A percentile compares a stretch with the other conserved stretches of the same genome.
Evolutionary conservation across 768 basidiomycete species (phyloP).

Genomic region (Stropharia rugosoannulata): DNA sequence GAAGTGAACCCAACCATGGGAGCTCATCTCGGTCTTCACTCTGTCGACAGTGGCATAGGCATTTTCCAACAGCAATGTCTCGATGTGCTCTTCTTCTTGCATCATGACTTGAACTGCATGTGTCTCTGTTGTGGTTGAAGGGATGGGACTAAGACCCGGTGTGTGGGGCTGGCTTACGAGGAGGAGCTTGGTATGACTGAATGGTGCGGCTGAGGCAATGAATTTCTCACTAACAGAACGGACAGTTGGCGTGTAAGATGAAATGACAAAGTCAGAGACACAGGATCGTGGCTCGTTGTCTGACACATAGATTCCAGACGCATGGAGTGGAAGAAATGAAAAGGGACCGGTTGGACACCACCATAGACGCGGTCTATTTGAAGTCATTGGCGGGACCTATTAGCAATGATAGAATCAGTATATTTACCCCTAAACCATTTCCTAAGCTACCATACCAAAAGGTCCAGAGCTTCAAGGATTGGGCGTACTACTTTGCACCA

Average conservation of each 20-base stretch:
- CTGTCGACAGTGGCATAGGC: slow-evolving; percentile 6
- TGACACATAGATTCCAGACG: slow-evolving; percentile 16
- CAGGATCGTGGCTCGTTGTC: not conserved
- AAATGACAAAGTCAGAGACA: slow-evolving; percentile 16
- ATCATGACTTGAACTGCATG: not conserved
- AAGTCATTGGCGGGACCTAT: too few species aligned
- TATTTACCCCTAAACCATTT: too few species aligned
- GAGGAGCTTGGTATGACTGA: not conserved
- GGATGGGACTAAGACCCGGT: slow-evolving; percentile 1
- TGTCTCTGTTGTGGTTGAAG: slow-evolving; percentile 1
- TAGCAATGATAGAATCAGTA: too few species aligned
- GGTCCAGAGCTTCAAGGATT: not conserved
- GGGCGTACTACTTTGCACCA: not conserved
- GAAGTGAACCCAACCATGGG: slow-evolving; percentile 27
- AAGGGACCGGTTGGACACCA: slow-evolving; percentile 20
- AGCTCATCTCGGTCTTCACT: slow-evolving; percentile 4
- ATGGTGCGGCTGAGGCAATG: not conserved
- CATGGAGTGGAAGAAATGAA: slow-evolving; percentile 20
- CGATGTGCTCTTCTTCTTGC: not conserved
- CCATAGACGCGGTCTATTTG: too few species aligned
- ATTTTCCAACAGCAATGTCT: slow-evolving; percentile 1
- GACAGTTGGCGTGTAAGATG: slow-evolving; percentile 23
- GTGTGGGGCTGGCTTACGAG: slow-evolving; percentile 12
- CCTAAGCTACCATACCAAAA: too few species aligned
- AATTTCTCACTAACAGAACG: not conserved